Base-by-base conservation (phyloP, 768 basidiomycete genomes). In the Trametes cingulata region DNA sequence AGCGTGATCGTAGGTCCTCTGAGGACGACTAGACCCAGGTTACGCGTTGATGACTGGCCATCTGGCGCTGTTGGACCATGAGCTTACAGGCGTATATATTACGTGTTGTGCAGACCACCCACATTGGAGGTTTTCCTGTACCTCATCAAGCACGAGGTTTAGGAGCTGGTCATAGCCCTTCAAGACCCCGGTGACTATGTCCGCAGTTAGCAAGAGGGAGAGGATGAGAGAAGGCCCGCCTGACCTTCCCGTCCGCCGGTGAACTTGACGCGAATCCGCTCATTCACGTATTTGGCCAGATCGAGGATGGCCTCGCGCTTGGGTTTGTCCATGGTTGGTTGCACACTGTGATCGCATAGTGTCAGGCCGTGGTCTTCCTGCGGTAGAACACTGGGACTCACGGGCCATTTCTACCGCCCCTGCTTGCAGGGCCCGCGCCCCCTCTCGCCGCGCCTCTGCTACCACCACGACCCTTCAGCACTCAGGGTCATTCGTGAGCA, bases 111-210 rank as follows among this genome's bases (percentile, higher is more conserved):
- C 6, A 35, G 20, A 51, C 71, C 24, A 41, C 66, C 68, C 69
- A n/a, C 29, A 86, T 70, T 82, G 81, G 2, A 91, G 65, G 39
- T 90, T 82, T 75, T 99, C 97, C 68, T 88, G 84, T 6, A 98
- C 94, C 60, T 97, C 93, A 74, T 99, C 97, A 50, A 99, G 84
- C 50, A 99, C 97, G 56, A 99, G 87, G 73, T 99, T 98, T 58
- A 98, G 82, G 39, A 98, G 79, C 67, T 98, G 95, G 75, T 98
- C 97, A 68, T 86, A 98, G 24, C 97, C 97, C 75, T 99, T 99
- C 63, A 99, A 75, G 17, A 91, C 82, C 3, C 97, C 97, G 8
- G 85, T 90, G 52, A 98, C 96, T 98, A 67, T 20, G 20, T 17
- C 9, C 51, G 60, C 20, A 33, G 50, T 35, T 19, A 35, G 49